Percentiles rank a stretch among this genome's conserved stretches.
These are phyloP conservation scores for Ustulina deusta DNA, from an alignment of 2,329 filamentous ascomycete genomes.

Conservation along the genomic window DNA sequence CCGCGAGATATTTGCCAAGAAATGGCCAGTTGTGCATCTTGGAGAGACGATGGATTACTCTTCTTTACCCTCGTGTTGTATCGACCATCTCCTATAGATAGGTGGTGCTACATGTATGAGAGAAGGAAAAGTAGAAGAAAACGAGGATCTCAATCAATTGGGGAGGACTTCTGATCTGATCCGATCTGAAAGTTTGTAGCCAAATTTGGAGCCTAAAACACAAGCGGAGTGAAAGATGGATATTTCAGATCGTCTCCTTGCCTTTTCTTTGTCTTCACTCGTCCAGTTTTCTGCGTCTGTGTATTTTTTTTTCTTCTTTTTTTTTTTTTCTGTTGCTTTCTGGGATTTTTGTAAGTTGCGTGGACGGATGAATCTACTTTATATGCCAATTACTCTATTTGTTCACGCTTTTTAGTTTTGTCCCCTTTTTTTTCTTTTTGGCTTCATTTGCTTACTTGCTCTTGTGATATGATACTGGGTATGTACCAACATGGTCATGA, in stretches of 20 bases:
- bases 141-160: neutral
- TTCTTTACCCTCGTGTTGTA: conserved; percentile 11
- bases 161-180: conserved; percentile 7
- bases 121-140: conserved; percentile 20
- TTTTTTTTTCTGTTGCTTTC: neutral
- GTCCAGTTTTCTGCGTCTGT: neutral
- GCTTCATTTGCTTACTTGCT: neutral
- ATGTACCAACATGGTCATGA: neutral
- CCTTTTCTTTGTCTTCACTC: neutral
- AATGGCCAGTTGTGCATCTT: conserved; percentile 11
- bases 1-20: conserved; percentile 18
- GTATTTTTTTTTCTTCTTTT: neutral
- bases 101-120: conserved; percentile 18
- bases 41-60: conserved; percentile 4
- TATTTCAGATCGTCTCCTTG: conserved; percentile 22
- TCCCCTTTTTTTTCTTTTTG: neutral
- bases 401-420: neutral
- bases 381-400: conserved; percentile 6
- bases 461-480: neutral
- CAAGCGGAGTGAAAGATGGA: conserved; percentile 18
- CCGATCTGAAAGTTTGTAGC: neutral
- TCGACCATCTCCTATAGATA: conserved; percentile 25
- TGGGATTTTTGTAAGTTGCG: neutral
- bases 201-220: neutral
- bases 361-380: conserved; percentile 9